Conservation (phyloP, 2,329 filamentous ascomycete species). For the Penicillium sp. region DNA sequence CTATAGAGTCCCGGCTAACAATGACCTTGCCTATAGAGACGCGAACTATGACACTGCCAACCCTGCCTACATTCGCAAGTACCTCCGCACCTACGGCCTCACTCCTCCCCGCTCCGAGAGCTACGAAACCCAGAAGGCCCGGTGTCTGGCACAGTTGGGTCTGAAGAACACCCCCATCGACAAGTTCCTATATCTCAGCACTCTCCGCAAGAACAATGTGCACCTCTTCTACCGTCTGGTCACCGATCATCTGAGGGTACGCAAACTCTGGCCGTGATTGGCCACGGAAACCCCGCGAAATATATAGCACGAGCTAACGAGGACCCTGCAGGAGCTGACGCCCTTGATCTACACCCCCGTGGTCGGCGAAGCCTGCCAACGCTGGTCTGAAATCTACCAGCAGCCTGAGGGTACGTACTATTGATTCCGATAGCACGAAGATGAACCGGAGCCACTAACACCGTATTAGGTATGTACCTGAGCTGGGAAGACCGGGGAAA, state of each 20-base stretch:
- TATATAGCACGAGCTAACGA: conserved; percentile 10
- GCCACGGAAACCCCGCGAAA: not conserved
- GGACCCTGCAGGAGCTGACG: conserved; percentile 40
- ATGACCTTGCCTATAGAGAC: conserved; percentile 27
- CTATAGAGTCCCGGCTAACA: conserved; percentile 7
- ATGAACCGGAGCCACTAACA: conserved; percentile 24
- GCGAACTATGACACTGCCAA: conserved; percentile 48
- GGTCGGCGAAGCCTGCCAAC: conserved; percentile 88
- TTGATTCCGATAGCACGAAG: conserved; percentile 14
- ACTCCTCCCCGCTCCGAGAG: conserved; percentile 47
- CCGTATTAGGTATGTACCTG: conserved; percentile 66
- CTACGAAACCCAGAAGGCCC: conserved; percentile 47
- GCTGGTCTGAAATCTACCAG: conserved; percentile 94
- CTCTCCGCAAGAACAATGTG: conserved; percentile 49
- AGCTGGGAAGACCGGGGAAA: conserved; percentile 92
- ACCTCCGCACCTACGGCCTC: conserved; percentile 48
- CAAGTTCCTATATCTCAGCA: conserved; percentile 48
- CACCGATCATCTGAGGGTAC: conserved; percentile 44
- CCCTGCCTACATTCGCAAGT: conserved; percentile 48
- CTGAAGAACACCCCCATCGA: conserved; percentile 46
- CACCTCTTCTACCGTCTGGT: conserved; percentile 50
- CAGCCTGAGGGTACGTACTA: conserved; percentile 68
- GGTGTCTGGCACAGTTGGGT: conserved; percentile 47
- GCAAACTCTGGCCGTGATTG: conserved; percentile 6
- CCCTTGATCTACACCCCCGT: conserved; percentile 50